Evolutionary conservation across 164 flowering plant species (phyloP).

Genomic region (Pachysandra terminalis): DNA sequence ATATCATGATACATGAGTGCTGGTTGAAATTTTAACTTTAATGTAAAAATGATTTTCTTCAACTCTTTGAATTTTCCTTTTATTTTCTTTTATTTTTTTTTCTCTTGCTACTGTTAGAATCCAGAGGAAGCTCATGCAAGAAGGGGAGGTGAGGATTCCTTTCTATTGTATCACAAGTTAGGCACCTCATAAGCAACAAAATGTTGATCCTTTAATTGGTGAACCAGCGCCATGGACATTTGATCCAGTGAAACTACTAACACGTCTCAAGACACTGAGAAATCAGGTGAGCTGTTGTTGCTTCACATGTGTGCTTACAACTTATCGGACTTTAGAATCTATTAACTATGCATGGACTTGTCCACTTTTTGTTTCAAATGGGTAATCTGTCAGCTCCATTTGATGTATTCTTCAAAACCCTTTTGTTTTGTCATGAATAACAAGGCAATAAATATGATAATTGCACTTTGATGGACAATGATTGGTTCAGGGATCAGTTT

Average conservation of each 20-base stretch:
- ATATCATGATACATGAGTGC: too few species aligned
- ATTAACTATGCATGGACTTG: background rate
- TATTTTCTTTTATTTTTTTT: background rate
- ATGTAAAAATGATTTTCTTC: too few species aligned
- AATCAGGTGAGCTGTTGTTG: conserved; percentile 39
- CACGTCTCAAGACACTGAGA: conserved; percentile 56
- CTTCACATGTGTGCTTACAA: background rate
- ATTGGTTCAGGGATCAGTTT: conserved; percentile 67
- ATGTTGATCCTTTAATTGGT: conserved; percentile 21
- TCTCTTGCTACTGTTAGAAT: conserved; percentile 37
- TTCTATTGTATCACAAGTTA: conserved; percentile 6
- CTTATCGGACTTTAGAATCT: background rate
- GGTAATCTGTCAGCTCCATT: too few species aligned
- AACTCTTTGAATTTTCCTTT: background rate
- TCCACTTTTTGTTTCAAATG: background rate
- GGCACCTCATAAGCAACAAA: background rate
- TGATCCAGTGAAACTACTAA: conserved; percentile 54
- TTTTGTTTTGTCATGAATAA: too few species aligned
- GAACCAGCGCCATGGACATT: conserved; percentile 97
- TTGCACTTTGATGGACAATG: conserved; percentile 10
- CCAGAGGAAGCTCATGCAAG: conserved; percentile 98
- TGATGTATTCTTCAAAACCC: too few species aligned
- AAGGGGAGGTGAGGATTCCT: conserved; percentile 81
- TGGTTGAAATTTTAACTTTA: too few species aligned
- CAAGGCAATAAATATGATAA: background rate